Percentiles rank a stretch among this genome's conserved stretches.
These are phyloP conservation scores for Daldinia caldariorum DNA, from an alignment of 495 filamentous ascomycete genomes.

Conservation along the genomic window DNA sequence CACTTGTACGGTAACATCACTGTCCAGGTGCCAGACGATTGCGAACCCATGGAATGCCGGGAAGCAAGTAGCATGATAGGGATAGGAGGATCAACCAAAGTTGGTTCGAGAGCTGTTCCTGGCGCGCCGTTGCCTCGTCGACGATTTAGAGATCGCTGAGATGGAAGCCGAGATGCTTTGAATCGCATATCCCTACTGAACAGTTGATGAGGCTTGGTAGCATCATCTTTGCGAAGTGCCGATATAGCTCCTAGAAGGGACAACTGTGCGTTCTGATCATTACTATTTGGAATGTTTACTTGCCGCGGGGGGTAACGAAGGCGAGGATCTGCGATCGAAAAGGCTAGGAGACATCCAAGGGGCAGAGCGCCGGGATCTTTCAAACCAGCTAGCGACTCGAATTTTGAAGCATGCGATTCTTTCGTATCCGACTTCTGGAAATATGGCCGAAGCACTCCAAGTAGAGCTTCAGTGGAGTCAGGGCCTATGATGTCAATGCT, in stretches of 20 bases:
- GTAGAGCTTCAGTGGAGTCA: conserved; percentile 80
- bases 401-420: conserved; percentile 64
- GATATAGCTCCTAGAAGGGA: conserved; percentile 64
- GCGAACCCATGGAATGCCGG: conserved; percentile 55
- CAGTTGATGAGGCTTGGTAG: conserved; percentile 62
- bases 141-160: conserved; percentile 87
- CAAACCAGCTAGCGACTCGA: conserved; percentile 71
- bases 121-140: conserved; percentile 74
- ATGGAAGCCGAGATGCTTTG: conserved; percentile 70
- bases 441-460: conserved; percentile 73
- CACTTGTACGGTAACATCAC: conserved; percentile 93
- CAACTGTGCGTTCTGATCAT: conserved; percentile 62
- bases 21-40: conserved; percentile 78
- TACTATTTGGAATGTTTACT: conserved; percentile 52
- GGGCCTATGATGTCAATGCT: conserved; percentile 91
- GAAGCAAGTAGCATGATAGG: conserved; percentile 78
- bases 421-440: conserved; percentile 33
- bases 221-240: conserved; percentile 74
- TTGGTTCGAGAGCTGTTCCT: conserved; percentile 68
- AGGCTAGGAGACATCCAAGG: conserved; percentile 73
- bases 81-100: conserved; percentile 78
- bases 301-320: conserved; percentile 73
- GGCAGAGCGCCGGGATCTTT: conserved; percentile 84
- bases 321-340: conserved; percentile 81
- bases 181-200: conserved; percentile 75